Evolutionary conservation across 2,329 filamentous ascomycete species (phyloP).

Genomic region (Tolypocladium cylindrosporum): DNA sequence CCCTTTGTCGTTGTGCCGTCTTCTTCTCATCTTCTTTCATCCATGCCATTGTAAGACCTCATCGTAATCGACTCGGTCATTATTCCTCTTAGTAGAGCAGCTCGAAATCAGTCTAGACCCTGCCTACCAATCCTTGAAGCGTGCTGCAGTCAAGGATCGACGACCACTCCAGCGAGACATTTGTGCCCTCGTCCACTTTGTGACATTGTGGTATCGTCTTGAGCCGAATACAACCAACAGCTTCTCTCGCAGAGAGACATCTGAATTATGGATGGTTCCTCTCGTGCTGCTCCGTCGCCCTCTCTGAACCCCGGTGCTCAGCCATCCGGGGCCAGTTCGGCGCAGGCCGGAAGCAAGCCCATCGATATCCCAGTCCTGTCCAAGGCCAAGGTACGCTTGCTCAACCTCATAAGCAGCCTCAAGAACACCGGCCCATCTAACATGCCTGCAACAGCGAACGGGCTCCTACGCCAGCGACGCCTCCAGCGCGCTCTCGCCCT

Average conservation of each 20-base stretch:
- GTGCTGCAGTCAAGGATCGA: too few species aligned
- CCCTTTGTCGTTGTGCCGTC: background rate
- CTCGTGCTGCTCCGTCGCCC: conserved; percentile 5
- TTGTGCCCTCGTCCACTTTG: background rate
- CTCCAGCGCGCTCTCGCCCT: conserved; percentile 6
- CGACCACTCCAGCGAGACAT: background rate
- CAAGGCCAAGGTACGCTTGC: conserved; percentile 12
- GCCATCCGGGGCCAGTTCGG: background rate
- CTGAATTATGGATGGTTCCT: background rate
- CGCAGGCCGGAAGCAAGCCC: conserved; percentile 5
- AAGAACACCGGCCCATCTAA: conserved; percentile 8
- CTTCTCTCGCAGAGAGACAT: background rate
- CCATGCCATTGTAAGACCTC: background rate
- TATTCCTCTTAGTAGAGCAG: background rate
- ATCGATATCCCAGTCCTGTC: conserved; percentile 8
- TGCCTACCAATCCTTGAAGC: background rate
- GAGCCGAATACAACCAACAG: background rate
- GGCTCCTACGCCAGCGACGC: conserved; percentile 19
- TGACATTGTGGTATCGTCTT: background rate
- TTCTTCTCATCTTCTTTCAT: background rate
- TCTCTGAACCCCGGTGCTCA: conserved; percentile 5
- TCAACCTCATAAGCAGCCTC: background rate
- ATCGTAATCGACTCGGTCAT: too few species aligned
- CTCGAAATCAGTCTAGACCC: background rate
- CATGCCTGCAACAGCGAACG: conserved; percentile 13